A percentile compares a stretch with the other conserved stretches of the same genome.
These are phyloP conservation scores for Alternaria sp. DNA, from an alignment of 2,329 filamentous ascomycete species.

Conservation along the genomic window DNA sequence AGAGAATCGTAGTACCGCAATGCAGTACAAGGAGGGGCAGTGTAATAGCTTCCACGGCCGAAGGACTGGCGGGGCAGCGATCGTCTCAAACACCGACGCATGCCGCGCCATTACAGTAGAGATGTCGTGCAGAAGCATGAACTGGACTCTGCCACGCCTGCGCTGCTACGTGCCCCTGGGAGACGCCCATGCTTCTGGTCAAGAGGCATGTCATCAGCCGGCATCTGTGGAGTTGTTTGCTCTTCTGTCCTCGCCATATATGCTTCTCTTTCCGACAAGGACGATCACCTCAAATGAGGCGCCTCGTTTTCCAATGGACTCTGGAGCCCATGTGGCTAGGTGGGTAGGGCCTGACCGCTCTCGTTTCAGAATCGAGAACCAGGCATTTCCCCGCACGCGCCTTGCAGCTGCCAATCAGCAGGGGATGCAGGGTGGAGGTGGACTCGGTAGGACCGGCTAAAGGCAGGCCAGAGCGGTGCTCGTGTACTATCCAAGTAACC, in stretches of 20 bases:
- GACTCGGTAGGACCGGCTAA: slow-evolving; percentile 17
- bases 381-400: slow-evolving; percentile 22
- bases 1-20: slow-evolving; percentile 19
- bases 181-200: neutral
- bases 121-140: slow-evolving; percentile 14
- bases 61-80: slow-evolving; percentile 26
- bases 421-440: slow-evolving; percentile 1
- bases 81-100: slow-evolving; percentile 23
- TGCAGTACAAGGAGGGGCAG: slow-evolving; percentile 33
- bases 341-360: slow-evolving; percentile 15
- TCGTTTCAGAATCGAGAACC: slow-evolving; percentile 18
- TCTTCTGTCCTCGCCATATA: neutral
- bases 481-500: neutral
- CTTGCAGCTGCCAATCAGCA: slow-evolving; percentile 17
- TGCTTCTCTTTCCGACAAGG: slow-evolving; percentile 3
- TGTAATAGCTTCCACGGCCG: slow-evolving; percentile 22
- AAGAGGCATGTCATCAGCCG: neutral
- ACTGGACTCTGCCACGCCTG: neutral
- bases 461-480: slow-evolving; percentile 10
- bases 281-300: slow-evolving; percentile 14
- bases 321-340: slow-evolving; percentile 14
- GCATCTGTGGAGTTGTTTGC: neutral
- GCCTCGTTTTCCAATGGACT: slow-evolving; percentile 7
- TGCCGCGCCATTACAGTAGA: slow-evolving; percentile 6
- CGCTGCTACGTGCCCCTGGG: neutral